Evolutionary conservation across 805 yeast genomes (phyloP), one percentile per base, ranked within the genome.

Genomic region (Ogataea pini): DNA sequence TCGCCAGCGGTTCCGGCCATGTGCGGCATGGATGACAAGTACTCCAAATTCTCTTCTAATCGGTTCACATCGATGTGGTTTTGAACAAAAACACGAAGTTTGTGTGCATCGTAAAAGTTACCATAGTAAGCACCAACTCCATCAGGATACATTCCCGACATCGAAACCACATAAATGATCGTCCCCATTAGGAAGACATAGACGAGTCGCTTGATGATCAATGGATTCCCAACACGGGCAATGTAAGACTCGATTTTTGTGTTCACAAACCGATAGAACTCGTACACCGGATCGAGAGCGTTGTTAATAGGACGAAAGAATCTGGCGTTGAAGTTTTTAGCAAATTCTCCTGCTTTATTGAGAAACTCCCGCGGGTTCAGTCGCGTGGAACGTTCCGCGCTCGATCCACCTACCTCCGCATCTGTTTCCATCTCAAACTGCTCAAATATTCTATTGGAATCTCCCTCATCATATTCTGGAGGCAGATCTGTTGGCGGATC

Each of bases 1-100:
- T 89, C 97, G 16, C 96, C 98, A 13, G 81, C 78, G 2, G 97
- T 85, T 3, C 98, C 98, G 0, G 97, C 82, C 54, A 85, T 67
- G 63, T 90, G 97, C 2, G 96, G 89, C 82, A 89, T 80, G 7
- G 86, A 78, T 22, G 91, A 82, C 19, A 89, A 62, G 58, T 87
- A 88, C 56, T 86, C 86, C 48, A 86, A 60, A 52, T 83, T 81
- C 39, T 79, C 83, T 58, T 83, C 83, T 65, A 92, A 72, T 18
- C 79, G 65, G 19, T 78, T 75, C 6, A 73, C 64, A 58, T 82
- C 86, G 25, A 88, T 71, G 37, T 77, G 73, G n/a, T 68, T 64
- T 27, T 71, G 69, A 7, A 86, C 71, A 41, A 77, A 77, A 4
- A 70, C 70, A 13, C 75, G 65, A 38, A 91, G 67, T 46, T 72